These are phyloP conservation scores for Xylaria sp. DNA, from an alignment of 2,329 filamentous ascomycete genomes.

Conservation along the genomic window DNA sequence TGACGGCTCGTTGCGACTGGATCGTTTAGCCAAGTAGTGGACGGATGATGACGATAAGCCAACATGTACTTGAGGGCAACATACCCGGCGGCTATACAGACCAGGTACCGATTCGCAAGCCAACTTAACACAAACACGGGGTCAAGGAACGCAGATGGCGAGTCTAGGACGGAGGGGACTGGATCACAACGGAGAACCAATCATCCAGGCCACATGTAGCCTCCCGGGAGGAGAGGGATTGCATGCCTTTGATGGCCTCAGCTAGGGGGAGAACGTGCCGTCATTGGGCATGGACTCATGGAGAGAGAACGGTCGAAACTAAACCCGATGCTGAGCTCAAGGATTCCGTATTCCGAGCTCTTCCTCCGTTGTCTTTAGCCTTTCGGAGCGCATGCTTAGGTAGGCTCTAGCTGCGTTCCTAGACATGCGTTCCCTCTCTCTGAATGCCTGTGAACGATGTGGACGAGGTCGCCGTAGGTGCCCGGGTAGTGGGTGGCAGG, in stretches of 20 bases:
- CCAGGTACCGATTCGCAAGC: neutral
- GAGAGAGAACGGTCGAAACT: neutral
- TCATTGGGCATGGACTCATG: neutral
- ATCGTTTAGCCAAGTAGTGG: neutral
- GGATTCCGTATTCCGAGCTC: neutral
- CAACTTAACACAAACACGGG: neutral
- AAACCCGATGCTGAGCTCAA: neutral
- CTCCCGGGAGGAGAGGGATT: constrained; percentile 1
- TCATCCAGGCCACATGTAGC: constrained; percentile 28
- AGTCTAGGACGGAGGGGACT: constrained; percentile 3
- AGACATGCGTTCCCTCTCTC: neutral
- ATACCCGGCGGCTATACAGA: neutral
- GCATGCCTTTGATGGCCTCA: constrained; percentile 8
- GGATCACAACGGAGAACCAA: constrained; percentile 21
- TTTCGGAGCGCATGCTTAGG: too few species aligned
- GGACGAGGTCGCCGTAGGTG: neutral
- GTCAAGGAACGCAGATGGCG: neutral
- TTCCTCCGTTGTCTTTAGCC: neutral
- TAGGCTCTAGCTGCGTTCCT: too few species aligned
- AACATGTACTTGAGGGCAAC: neutral
- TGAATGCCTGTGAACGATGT: neutral
- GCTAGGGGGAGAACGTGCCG: neutral
- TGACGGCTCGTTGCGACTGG: neutral
- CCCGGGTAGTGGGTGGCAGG: neutral
- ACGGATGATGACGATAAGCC: neutral